Conservation (phyloP, 352 stramenopile species). For the Globisporangium megalacanthum region DNA sequence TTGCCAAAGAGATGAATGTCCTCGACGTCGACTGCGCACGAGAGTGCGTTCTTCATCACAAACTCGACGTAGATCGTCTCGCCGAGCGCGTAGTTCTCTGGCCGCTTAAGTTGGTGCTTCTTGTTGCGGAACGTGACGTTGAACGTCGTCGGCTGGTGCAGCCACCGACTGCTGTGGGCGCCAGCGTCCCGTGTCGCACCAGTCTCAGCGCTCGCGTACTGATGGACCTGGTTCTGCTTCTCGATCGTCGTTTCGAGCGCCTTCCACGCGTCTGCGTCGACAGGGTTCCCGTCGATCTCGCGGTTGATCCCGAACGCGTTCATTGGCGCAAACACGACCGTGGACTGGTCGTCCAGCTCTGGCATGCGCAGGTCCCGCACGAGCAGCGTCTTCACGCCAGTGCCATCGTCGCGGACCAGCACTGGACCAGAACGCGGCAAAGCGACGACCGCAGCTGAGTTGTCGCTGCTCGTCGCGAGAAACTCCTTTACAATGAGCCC, state of each 20-base stretch:
- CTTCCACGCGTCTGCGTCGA: slow-evolving; percentile 54
- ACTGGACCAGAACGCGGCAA: slow-evolving; percentile 25
- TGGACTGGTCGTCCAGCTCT: slow-evolving; percentile 77
- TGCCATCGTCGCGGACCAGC: slow-evolving; percentile 14
- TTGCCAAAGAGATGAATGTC: slow-evolving; percentile 79
- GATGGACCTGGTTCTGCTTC: slow-evolving; percentile 63
- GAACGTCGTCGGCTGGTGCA: slow-evolving; percentile 42
- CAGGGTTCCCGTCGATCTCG: slow-evolving; percentile 60
- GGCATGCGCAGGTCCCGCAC: slow-evolving; percentile 75
- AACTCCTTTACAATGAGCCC: slow-evolving; percentile 81
- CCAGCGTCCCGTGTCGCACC: slow-evolving; percentile 4
- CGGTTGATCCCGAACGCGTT: slow-evolving; percentile 70
- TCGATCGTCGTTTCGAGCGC: slow-evolving; percentile 44
- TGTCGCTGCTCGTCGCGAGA: slow-evolving; percentile 25
- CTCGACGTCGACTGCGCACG: slow-evolving; percentile 75
- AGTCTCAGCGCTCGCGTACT: slow-evolving; percentile 26
- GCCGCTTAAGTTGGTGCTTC: slow-evolving; percentile 28
- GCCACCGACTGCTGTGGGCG: slow-evolving; percentile 28
- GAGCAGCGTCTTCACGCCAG: slow-evolving; percentile 42
- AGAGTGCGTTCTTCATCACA: slow-evolving; percentile 84
- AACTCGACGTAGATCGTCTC: slow-evolving; percentile 86
- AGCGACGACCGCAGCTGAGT: slow-evolving; percentile 16
- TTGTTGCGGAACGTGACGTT: slow-evolving; percentile 53
- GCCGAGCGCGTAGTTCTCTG: slow-evolving; percentile 59
- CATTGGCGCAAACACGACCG: slow-evolving; percentile 69